phyloP scores from a whole-genome alignment of 768 basidiomycete species.

The Boletus rex-veris region DNA sequence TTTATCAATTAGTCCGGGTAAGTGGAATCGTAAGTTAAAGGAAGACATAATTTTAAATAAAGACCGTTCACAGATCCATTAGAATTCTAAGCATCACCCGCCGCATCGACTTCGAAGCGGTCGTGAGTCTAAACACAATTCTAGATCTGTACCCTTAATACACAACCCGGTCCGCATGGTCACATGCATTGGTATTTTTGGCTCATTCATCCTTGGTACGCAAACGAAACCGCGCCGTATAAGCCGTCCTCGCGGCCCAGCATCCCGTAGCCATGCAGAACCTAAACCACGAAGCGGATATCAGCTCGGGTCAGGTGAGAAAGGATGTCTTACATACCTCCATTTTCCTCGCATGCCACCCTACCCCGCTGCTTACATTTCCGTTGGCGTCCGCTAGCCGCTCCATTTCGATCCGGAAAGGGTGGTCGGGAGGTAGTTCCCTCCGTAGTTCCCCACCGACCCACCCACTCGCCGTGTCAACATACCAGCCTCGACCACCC shows the following conservation, averaged over 20 bases:
- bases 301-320: neutral
- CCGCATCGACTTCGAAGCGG: neutral
- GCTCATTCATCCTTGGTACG: conserved; percentile 70
- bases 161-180: neutral
- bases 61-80: too few species aligned
- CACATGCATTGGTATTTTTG: neutral
- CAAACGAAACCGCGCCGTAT: conserved; percentile 92
- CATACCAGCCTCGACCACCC: conserved; percentile 93
- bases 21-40: neutral
- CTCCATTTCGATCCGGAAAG: conserved; percentile 67
- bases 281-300: conserved; percentile 35
- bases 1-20: neutral
- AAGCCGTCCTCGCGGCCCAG: conserved; percentile 90
- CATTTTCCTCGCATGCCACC: conserved; percentile 97
- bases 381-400: conserved; percentile 77
- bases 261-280: conserved; percentile 88
- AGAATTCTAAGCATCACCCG: too few species aligned
- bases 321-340: conserved; percentile 58
- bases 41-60: neutral
- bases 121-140: neutral
- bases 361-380: conserved; percentile 86
- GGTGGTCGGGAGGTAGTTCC: conserved; percentile 58
- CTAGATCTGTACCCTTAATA: neutral
- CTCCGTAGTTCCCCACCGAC: conserved; percentile 50
- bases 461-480: conserved; percentile 87